Percentiles rank a stretch among this genome's conserved stretches.
These are phyloP conservation scores for Phaffia australis DNA, from an alignment of 768 basidiomycete species.

Conservation along the genomic window DNA sequence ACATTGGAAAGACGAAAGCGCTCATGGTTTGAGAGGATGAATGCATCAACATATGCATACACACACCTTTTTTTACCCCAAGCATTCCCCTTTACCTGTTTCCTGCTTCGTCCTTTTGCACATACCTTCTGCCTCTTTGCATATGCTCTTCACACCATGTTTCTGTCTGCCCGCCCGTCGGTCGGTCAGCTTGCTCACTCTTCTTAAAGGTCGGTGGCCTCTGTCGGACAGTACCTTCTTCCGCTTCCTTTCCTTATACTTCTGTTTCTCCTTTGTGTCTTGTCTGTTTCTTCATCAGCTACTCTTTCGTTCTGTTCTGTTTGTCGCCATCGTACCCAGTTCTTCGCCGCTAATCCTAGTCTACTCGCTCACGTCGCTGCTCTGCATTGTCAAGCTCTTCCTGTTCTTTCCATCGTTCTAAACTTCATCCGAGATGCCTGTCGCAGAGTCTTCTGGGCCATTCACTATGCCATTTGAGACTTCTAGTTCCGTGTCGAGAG, in stretches of 20 bases:
- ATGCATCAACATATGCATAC: too few species aligned
- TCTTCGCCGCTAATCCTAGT: background rate
- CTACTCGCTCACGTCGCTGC: background rate
- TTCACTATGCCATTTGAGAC: background rate
- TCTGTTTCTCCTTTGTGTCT: background rate
- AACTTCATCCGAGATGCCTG: background rate
- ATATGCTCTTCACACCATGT: too few species aligned
- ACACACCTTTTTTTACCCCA: too few species aligned
- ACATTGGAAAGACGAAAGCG: too few species aligned
- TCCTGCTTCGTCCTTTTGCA: too few species aligned
- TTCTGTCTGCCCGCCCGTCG: too few species aligned
- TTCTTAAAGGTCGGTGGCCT: too few species aligned
- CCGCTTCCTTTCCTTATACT: background rate
- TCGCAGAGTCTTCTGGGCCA: background rate
- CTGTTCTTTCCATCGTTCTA: background rate
- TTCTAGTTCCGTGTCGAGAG: background rate
- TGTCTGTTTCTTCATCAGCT: background rate
- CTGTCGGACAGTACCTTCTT: background rate
- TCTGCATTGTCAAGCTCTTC: background rate
- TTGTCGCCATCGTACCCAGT: background rate
- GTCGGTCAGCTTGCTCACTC: too few species aligned
- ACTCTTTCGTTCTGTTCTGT: background rate
- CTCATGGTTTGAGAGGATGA: too few species aligned
- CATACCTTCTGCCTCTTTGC: too few species aligned
- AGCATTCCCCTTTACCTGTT: too few species aligned